phyloP scores from a whole-genome alignment of 371 early-diverging fungal genomes.

The Cokeromyces recurvatus region DNA sequence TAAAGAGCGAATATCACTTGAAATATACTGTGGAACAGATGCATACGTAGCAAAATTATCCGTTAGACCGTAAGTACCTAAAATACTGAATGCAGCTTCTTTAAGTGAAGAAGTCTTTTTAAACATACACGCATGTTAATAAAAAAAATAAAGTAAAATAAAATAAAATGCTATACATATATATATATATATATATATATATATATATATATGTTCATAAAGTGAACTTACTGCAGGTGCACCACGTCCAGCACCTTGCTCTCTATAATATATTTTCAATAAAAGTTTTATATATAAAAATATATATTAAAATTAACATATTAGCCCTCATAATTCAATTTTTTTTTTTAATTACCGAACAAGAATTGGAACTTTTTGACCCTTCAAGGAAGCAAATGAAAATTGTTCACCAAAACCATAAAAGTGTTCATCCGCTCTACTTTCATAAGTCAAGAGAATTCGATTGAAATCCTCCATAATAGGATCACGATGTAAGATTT shows the following conservation, averaged over 20 bases:
- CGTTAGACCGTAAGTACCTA: slow-evolving; percentile 17
- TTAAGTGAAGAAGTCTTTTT: slow-evolving; percentile 23
- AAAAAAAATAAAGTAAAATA: too few relatives aligned
- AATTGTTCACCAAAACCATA: slow-evolving; percentile 52
- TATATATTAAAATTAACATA: not conserved
- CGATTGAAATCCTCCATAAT: slow-evolving; percentile 27
- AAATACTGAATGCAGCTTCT: slow-evolving; percentile 28
- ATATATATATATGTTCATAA: too few relatives aligned
- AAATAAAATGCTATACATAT: too few relatives aligned
- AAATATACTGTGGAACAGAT: slow-evolving; percentile 49
- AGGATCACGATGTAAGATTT: slow-evolving; percentile 20
- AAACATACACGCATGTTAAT: too few relatives aligned
- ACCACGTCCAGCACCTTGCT: slow-evolving; percentile 39
- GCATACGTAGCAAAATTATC: slow-evolving; percentile 38
- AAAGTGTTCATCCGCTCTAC: slow-evolving; percentile 34
- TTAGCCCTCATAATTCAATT: too few relatives aligned
- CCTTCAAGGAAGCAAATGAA: slow-evolving; percentile 33
- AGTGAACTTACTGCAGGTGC: slow-evolving; percentile 24
- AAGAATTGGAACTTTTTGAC: slow-evolving; percentile 45
- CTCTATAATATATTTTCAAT: slow-evolving; percentile 11
- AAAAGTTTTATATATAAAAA: not conserved
- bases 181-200: too few relatives aligned
- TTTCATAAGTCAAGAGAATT: slow-evolving; percentile 21
- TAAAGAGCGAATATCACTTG: slow-evolving; percentile 37
- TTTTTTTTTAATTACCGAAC: too few relatives aligned